phyloP scores from a whole-genome alignment of 257 asterid species.

The Plectranthus barbatus region DNA sequence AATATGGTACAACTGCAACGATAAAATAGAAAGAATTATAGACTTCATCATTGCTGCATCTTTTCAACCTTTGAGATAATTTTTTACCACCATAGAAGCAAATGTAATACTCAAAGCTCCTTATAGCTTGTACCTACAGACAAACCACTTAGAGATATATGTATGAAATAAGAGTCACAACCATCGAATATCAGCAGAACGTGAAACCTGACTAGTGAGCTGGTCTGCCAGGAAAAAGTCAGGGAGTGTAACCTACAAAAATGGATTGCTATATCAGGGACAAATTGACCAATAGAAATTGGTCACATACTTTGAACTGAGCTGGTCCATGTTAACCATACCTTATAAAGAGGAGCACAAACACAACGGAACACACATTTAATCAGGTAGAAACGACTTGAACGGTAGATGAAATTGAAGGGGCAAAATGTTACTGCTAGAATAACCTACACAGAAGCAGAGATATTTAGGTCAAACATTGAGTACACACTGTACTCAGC shows the following conservation, averaged over 20 bases:
- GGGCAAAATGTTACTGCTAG: conserved; percentile 50
- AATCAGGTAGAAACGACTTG: conserved; percentile 63
- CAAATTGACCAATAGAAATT: background rate
- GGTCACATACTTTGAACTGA: background rate
- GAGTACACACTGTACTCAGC: conserved; percentile 5
- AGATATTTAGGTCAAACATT: conserved; percentile 1
- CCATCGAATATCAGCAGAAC: conserved; percentile 4
- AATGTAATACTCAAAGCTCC: conserved; percentile 70
- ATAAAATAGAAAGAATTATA: conserved; percentile 62
- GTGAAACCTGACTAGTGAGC: conserved; percentile 69
- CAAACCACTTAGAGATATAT: conserved; percentile 5
- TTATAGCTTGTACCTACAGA: conserved; percentile 63
- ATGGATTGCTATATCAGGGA: conserved; percentile 1
- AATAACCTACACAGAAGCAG: conserved; percentile 37
- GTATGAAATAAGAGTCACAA: background rate
- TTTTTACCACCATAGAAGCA: conserved; percentile 55
- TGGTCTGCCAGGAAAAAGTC: conserved; percentile 81
- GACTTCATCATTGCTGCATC: conserved; percentile 36
- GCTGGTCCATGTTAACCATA: conserved; percentile 10
- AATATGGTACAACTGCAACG: conserved; percentile 64
- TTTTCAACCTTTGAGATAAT: conserved; percentile 24
- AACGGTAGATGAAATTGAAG: conserved; percentile 51
- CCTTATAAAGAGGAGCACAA: conserved; percentile 80
- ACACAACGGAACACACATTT: conserved; percentile 49
- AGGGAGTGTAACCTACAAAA: conserved; percentile 54